A percentile compares a stretch with the other conserved stretches of the same genome.
Conservation (phyloP, 2,329 filamentous ascomycete genomes). For the Sporothrix pallida region DNA sequence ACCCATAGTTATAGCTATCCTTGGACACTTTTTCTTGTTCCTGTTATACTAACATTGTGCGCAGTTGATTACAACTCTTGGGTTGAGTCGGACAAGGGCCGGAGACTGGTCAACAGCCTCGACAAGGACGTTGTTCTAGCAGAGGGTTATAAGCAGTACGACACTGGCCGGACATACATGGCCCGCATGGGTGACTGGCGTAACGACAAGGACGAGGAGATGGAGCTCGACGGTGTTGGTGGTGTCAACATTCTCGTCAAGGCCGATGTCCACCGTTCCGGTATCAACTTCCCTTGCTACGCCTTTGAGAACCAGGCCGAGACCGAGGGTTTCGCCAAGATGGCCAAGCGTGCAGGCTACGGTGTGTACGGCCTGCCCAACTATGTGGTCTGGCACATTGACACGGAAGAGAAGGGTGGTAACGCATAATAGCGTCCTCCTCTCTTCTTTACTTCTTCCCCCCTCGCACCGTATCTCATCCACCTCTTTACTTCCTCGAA, state of each 20-base stretch:
- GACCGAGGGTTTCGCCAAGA: slow-evolving; percentile 97
- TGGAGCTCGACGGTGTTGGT: slow-evolving; percentile 92
- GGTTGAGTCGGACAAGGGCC: slow-evolving; percentile 88
- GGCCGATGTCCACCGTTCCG: slow-evolving; percentile 93
- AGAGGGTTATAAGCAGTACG: slow-evolving; percentile 93
- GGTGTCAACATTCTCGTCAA: slow-evolving; percentile 98
- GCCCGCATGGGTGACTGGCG: slow-evolving; percentile 90
- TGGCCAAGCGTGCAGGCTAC: slow-evolving; percentile 96
- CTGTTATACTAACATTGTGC: slow-evolving; percentile 39
- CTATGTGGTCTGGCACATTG: slow-evolving; percentile 98
- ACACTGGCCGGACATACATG: slow-evolving; percentile 90
- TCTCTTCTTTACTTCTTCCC: not conserved
- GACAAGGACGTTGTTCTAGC: slow-evolving; percentile 83
- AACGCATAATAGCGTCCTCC: slow-evolving; percentile 59
- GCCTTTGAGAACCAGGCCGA: slow-evolving; percentile 98
- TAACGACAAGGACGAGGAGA: slow-evolving; percentile 87
- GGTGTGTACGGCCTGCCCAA: slow-evolving; percentile 91
- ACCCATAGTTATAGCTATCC: too few relatives aligned
- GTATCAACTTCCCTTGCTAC: slow-evolving; percentile 97
- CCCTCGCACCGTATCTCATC: not conserved
- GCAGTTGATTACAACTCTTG: slow-evolving; percentile 98
- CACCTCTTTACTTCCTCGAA: not conserved
- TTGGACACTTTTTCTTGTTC: not conserved
- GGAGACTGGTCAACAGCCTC: slow-evolving; percentile 73
- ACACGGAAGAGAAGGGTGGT: slow-evolving; percentile 91